Evolutionary conservation across 257 asterid species (phyloP).

Genomic region (Thymus mandschuricus): DNA sequence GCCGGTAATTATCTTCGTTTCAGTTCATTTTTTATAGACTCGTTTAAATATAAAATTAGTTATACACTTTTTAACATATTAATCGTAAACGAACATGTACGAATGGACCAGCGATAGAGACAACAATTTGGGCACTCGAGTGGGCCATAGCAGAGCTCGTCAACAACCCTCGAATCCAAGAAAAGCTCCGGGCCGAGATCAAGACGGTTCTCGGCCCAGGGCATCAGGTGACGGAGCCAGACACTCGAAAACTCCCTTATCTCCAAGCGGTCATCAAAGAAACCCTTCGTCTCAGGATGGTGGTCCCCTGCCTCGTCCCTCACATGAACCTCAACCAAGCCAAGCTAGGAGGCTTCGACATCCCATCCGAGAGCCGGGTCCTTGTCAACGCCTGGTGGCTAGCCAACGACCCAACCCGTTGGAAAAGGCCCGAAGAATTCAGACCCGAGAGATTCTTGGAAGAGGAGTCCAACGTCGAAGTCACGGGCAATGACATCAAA

Average conservation of each 20-base stretch:
- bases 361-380: slow-evolving; percentile 73
- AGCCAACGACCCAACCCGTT: slow-evolving; percentile 69
- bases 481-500: slow-evolving; percentile 67
- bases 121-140: slow-evolving; percentile 79
- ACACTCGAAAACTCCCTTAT: slow-evolving; percentile 69
- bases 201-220: slow-evolving; percentile 67
- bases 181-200: slow-evolving; percentile 62
- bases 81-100: not conserved
- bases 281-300: slow-evolving; percentile 71
- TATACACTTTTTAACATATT: no score
- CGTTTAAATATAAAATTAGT: no score
- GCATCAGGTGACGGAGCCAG: slow-evolving; percentile 65
- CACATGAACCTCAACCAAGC: slow-evolving; percentile 84
- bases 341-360: slow-evolving; percentile 70
- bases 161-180: slow-evolving; percentile 72
- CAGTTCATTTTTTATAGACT: no score
- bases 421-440: slow-evolving; percentile 81
- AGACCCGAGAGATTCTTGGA: slow-evolving; percentile 86
- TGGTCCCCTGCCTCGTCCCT: slow-evolving; percentile 74
- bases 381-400: slow-evolving; percentile 83
- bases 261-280: slow-evolving; percentile 87
- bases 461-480: slow-evolving; percentile 76
- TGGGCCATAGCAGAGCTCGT: slow-evolving; percentile 82
- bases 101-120: slow-evolving; percentile 68
- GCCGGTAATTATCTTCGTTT: slow-evolving; percentile 46